A percentile compares a stretch with the other conserved stretches of the same genome.
phyloP scores from a whole-genome alignment of 495 filamentous ascomycete genomes.

The Lasiosphaeriaceae sp. region DNA sequence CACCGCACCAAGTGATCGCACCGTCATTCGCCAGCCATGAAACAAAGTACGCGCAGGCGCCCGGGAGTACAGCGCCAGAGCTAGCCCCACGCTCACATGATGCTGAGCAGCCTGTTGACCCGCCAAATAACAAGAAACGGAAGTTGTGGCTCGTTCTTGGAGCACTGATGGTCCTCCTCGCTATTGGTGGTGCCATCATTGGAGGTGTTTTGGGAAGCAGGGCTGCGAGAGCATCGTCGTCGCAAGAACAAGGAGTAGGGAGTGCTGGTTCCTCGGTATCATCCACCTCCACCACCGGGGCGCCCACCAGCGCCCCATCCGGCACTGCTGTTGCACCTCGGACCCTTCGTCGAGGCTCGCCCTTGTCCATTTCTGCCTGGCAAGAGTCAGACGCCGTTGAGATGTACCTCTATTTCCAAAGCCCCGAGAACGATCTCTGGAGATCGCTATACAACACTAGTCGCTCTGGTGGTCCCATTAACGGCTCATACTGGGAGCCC shows the following conservation, averaged over 20 bases:
- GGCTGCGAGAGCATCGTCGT: constrained; percentile 2
- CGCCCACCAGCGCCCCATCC: neutral
- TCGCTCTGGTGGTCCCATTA: neutral
- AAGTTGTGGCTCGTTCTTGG: constrained; percentile 4
- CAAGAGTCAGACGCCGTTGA: constrained; percentile 10
- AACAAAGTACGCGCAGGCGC: too few species aligned
- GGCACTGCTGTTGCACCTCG: neutral
- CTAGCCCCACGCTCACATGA: neutral
- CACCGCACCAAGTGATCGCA: neutral
- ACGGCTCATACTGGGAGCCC: constrained; percentile 11
- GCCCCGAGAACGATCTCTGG: constrained; percentile 1
- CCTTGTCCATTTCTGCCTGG: constrained; percentile 13
- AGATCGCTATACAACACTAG: constrained; percentile 13
- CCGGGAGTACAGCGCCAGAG: neutral
- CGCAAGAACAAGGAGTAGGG: neutral
- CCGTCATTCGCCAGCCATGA: too few species aligned
- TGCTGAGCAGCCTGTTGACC: neutral
- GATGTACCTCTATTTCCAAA: constrained; percentile 17
- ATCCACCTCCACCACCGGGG: neutral
- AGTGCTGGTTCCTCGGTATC: neutral
- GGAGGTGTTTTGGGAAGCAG: constrained; percentile 15
- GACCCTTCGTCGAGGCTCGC: constrained; percentile 12
- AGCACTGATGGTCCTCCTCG: neutral
- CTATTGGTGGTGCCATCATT: constrained; percentile 8
- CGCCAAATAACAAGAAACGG: constrained; percentile 4